Percentiles rank a stretch among this genome's conserved stretches.
Conservation (phyloP, 106 monocot genomes). For the Dioscorea alata region DNA sequence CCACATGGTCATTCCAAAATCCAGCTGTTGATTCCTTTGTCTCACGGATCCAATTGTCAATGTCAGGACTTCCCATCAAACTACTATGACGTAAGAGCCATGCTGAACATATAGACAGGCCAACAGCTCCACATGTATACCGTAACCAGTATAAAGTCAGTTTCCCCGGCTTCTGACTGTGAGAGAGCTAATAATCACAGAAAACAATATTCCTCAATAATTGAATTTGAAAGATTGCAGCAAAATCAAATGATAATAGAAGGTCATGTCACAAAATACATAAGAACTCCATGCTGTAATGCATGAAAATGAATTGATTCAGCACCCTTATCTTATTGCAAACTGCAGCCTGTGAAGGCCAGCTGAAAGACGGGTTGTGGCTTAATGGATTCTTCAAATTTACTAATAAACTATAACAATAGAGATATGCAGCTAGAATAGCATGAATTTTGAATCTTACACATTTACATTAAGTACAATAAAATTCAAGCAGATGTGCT, state of each 20-base stretch:
- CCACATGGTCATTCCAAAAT: conserved; percentile 88
- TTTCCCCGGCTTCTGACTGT: conserved; percentile 67
- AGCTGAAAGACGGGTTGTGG: background rate
- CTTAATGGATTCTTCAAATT: too few species aligned
- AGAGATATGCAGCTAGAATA: too few species aligned
- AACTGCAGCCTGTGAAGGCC: background rate
- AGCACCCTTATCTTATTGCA: background rate
- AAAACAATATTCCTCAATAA: conserved; percentile 9
- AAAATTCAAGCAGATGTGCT: too few species aligned
- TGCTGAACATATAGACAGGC: conserved; percentile 70
- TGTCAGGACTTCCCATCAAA: conserved; percentile 95
- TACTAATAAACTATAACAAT: too few species aligned
- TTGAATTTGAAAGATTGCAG: background rate
- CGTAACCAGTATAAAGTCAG: conserved; percentile 75
- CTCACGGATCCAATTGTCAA: conserved; percentile 90
- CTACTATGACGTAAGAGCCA: conserved; percentile 94
- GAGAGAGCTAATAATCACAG: conserved; percentile 52
- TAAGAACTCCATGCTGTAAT: background rate
- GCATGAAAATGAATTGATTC: background rate
- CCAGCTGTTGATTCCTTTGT: conserved; percentile 75
- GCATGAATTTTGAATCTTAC: too few species aligned
- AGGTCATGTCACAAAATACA: background rate
- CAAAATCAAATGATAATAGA: background rate
- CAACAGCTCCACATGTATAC: conserved; percentile 84
- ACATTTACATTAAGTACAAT: too few species aligned